A percentile compares a stretch with the other conserved stretches of the same genome.
These are phyloP conservation scores for Phaeotremella fagi DNA, from an alignment of 768 basidiomycete genomes.

Conservation along the genomic window DNA sequence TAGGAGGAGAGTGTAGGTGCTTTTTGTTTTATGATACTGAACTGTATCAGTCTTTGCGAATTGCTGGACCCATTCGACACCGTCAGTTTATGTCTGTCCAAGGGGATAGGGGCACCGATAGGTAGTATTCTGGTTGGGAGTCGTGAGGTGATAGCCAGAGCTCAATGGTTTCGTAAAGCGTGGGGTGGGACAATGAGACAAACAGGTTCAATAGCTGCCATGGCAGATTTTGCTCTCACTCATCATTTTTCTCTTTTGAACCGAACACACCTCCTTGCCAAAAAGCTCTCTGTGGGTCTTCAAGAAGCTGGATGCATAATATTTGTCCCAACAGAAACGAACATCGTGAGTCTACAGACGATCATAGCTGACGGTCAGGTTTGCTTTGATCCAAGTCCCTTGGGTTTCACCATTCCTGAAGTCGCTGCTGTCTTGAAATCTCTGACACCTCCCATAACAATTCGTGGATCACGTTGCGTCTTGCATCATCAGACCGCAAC, in stretches of 20 bases:
- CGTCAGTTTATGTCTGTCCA: conserved; percentile 88
- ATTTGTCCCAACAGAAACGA: conserved; percentile 71
- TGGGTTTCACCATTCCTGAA: conserved; percentile 67
- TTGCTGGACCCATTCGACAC: conserved; percentile 86
- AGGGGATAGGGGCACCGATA: conserved; percentile 70
- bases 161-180: conserved; percentile 83
- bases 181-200: conserved; percentile 96
- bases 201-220: conserved; percentile 74
- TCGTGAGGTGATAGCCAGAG: conserved; percentile 66
- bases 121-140: conserved; percentile 75
- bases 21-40: neutral
- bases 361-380: conserved; percentile 53
- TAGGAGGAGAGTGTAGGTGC: conserved; percentile 40
- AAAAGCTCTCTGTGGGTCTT: conserved; percentile 64
- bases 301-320: conserved; percentile 70
- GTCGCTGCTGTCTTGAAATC: conserved; percentile 61
- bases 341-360: conserved; percentile 62
- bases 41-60: conserved; percentile 55
- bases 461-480: conserved; percentile 74
- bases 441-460: conserved; percentile 64
- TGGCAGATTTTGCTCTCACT: conserved; percentile 80
- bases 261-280: conserved; percentile 70
- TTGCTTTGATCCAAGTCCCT: conserved; percentile 69
- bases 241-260: conserved; percentile 73
- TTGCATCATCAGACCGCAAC: conserved; percentile 79